Conservation (phyloP, 169 alveolate species). For the Eimeria praecox region DNA sequence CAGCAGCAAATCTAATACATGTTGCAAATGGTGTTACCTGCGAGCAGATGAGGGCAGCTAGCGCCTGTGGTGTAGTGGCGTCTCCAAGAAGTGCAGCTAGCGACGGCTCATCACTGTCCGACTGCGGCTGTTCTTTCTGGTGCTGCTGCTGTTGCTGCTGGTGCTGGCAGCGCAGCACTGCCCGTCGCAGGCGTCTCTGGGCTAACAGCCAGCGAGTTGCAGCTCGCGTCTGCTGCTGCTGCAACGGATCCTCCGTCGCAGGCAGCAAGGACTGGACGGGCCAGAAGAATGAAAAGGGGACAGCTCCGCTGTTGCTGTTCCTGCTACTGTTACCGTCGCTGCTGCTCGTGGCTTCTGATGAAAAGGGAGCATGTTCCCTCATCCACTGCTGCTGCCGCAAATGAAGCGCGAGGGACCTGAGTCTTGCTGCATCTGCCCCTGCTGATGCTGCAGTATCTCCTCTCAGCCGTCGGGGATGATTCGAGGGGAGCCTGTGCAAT, state of each 20-base stretch:
- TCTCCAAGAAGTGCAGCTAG: neutral
- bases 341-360: neutral
- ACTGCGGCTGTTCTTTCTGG: slow-evolving; percentile 25
- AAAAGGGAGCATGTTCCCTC: neutral
- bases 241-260: slow-evolving; percentile 15
- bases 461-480: slow-evolving; percentile 29
- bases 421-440: slow-evolving; percentile 55
- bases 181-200: slow-evolving; percentile 22
- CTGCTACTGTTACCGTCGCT: slow-evolving; percentile 32
- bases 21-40: neutral
- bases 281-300: slow-evolving; percentile 60
- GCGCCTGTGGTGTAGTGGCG: slow-evolving; percentile 25
- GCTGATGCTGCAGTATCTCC: slow-evolving; percentile 70
- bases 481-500: slow-evolving; percentile 7
- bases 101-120: neutral
- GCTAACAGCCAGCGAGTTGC: neutral
- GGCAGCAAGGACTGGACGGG: slow-evolving; percentile 40
- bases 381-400: slow-evolving; percentile 19
- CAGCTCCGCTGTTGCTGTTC: slow-evolving; percentile 43
- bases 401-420: slow-evolving; percentile 2
- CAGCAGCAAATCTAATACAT: neutral
- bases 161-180: slow-evolving; percentile 11
- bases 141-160: slow-evolving; percentile 20
- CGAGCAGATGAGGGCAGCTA: slow-evolving; percentile 27
- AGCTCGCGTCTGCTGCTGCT: slow-evolving; percentile 62